Evolutionary conservation across 1,284 basidiomycete species (phyloP).

Genomic region (Taiwanofungus camphoratus): DNA sequence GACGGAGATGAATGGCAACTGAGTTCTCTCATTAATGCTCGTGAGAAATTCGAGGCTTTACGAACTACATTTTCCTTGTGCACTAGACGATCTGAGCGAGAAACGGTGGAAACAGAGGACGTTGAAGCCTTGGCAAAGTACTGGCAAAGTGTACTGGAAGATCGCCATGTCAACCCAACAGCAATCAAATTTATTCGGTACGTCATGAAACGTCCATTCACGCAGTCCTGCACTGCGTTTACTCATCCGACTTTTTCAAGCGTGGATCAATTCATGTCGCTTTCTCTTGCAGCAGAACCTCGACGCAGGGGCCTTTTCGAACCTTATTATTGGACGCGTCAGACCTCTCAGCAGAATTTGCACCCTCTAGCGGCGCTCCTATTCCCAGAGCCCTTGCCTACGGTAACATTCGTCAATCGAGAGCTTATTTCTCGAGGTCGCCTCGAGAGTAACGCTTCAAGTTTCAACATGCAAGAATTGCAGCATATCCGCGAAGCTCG

Average conservation of each 20-base stretch:
- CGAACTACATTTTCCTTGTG: conserved; percentile 48
- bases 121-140: conserved; percentile 44
- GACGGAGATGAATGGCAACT: conserved; percentile 40
- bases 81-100: conserved; percentile 32
- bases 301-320: conserved; percentile 66
- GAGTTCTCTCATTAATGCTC: conserved; percentile 37
- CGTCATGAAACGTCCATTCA: conserved; percentile 24
- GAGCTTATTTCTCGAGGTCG: conserved; percentile 56
- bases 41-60: conserved; percentile 45
- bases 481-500: conserved; percentile 41
- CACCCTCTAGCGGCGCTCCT: conserved; percentile 61
- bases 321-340: conserved; percentile 64
- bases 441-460: conserved; percentile 48
- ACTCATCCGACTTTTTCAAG: conserved; percentile 31
- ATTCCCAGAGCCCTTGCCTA: conserved; percentile 68
- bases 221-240: not conserved
- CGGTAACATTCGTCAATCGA: conserved; percentile 62
- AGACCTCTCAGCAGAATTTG: conserved; percentile 33
- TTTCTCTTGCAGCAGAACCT: conserved; percentile 71
- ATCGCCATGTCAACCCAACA: conserved; percentile 33
- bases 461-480: conserved; percentile 45
- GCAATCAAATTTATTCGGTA: conserved; percentile 61
- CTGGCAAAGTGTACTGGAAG: conserved; percentile 48
- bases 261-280: conserved; percentile 72
- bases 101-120: conserved; percentile 38